Base-by-base conservation (phyloP, 1,284 basidiomycete genomes). In the Moesziomyces sp. region DNA sequence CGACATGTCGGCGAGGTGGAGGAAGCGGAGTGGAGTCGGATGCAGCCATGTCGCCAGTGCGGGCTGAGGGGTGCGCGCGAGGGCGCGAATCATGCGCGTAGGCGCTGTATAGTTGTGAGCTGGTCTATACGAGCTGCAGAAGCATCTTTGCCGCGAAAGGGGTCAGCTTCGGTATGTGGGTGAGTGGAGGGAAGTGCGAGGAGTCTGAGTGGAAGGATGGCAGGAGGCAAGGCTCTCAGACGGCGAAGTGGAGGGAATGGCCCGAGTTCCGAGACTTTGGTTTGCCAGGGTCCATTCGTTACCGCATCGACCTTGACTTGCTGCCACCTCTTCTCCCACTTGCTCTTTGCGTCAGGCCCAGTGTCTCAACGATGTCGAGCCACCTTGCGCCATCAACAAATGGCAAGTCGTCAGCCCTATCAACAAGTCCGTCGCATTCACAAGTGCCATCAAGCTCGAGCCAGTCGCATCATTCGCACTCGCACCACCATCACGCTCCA, bases 351-450 rank as follows among this genome's bases (percentile, higher is more conserved):
- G 5, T 26, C 33, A 30, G 19, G 6, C 6, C 7, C 33, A 50
- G 11, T 18, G 3, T 1, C 8, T 42, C 30, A 33, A 62, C 5
- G 16, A 66, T 61, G 65, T 50, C 58, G 40, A 61, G 51, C 55
- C 49, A 69, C n/a, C 66, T 69, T 2, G 60, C 56, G 6, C 60
- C 52, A 6, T 52, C 56, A 9, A 3, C n/a, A 47, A 30, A 42
- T 1, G 46, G 47, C 5, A 68, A 58, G 24, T 21, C 52, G 1
- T 60, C 64, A 1, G 50, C 50, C 7, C 40, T 48, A 9, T 45
- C 49, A 7, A 21, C 49, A 2, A 46, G 23, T 8, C 8, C 56
- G 24, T 28, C 28, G 21, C 55, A 30, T 44, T 48, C 24, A 23
- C 35, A 19, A 28, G 26, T 8, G 6, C 26, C 26, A 7, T 28